Evolutionary conservation across 129 eudicot genomes (phyloP), one percentile per base, ranked within the genome.

Genomic region (Dittrichia graveolens): DNA sequence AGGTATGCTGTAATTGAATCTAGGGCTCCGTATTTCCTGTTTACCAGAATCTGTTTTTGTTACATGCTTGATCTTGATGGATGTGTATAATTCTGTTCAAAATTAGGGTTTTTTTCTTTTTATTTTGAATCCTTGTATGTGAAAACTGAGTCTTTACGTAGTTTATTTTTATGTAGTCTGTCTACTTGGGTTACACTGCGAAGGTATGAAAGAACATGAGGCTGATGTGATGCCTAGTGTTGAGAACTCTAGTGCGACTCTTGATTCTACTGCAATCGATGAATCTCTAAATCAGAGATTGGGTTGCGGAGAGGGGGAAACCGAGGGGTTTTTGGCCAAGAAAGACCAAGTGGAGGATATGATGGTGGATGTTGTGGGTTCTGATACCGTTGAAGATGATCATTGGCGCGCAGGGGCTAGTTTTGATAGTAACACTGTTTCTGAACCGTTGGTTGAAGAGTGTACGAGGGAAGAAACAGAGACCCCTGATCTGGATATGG

Each of bases 281-380:
- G 7, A 35, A 37, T 4, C 8, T 53, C 19, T n/a, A 50, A 47
- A 15, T 47, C 14, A 47, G 13, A 11, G 14, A 19, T 8, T 56
- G 39, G 38, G 61, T 56, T 38, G 39, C 7, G 61, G 61, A 18
- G 40, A 56, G 61, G 61, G 61, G n/a, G 1, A 37, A 60, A 46
- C 13, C 31, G 84, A 77, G 82, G 84, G 70, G 69, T 37, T 65
- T 65, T 80, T 39, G 68, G 43, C 13, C 55, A 72, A 9, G 83
- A 79, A 52, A 13, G 82, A 60, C 35, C 61, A 72, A 50, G 82
- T 66, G 16, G 90, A 75, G 68, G 79, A 75, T 65, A 65, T 85
- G 60, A 77, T 90, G 88, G 94, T 90, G 63, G 96, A 85, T 68
- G 77, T 90, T 48, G 88, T 79, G 18, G 91, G 91, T 63, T 82